Evolutionary conservation across 1,284 basidiomycete genomes (phyloP).

Genomic region (Stereum hirsutum): DNA sequence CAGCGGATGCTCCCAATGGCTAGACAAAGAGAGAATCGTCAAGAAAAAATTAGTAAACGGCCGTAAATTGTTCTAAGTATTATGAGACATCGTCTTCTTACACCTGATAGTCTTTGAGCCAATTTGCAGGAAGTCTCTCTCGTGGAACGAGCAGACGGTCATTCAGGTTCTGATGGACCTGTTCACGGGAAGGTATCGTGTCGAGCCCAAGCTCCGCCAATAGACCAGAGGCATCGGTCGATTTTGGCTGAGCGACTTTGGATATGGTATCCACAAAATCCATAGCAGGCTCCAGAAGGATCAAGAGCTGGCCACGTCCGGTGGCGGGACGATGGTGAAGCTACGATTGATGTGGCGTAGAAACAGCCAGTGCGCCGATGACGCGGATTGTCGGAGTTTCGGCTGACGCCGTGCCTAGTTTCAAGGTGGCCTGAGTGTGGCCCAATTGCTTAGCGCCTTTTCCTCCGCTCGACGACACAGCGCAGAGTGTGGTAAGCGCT

Average conservation of each 20-base stretch:
- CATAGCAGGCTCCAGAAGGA: background rate
- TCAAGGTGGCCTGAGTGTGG: too few relatives aligned
- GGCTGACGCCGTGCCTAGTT: too few relatives aligned
- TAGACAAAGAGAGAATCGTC: slow-evolving; percentile 24
- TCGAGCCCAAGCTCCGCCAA: slow-evolving; percentile 45
- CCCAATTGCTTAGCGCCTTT: too few relatives aligned
- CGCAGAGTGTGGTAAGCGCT: too few relatives aligned
- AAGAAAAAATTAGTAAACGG: background rate
- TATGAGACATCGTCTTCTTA: slow-evolving; percentile 24
- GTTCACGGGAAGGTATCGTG: slow-evolving; percentile 43
- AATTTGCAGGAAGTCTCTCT: slow-evolving; percentile 52
- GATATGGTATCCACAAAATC: background rate
- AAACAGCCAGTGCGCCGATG: too few relatives aligned
- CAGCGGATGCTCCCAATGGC: slow-evolving; percentile 62
- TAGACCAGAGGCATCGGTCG: background rate
- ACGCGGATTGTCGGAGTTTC: too few relatives aligned
- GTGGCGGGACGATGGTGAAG: too few relatives aligned
- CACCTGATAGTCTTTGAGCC: slow-evolving; percentile 72
- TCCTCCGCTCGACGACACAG: too few relatives aligned
- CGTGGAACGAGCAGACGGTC: slow-evolving; percentile 59
- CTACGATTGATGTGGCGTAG: too few relatives aligned
- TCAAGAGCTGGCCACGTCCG: too few relatives aligned
- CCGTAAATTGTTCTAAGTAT: background rate
- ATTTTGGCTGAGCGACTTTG: background rate
- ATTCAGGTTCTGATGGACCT: slow-evolving; percentile 60